Evolutionary conservation across 306 rosid genomes (phyloP).

Genomic region (Astragalus glycyphyllos): DNA sequence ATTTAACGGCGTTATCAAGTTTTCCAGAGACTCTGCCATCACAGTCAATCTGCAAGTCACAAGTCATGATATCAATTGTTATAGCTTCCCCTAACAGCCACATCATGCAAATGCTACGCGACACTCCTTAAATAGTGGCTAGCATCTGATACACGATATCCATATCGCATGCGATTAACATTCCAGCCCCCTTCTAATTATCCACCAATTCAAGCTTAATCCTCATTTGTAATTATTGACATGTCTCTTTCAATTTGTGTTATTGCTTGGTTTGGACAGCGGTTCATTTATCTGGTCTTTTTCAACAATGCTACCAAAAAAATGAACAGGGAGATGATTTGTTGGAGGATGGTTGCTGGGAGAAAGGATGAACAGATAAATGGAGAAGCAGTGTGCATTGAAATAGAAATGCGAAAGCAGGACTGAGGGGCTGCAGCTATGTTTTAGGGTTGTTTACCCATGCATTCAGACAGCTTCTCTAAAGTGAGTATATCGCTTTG

Average conservation of each 20-base stretch:
- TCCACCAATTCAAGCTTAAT: not conserved
- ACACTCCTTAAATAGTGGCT: not conserved
- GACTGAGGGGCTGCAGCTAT: not conserved
- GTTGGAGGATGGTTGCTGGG: conserved; percentile 3
- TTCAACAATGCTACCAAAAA: not conserved
- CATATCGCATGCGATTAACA: not conserved
- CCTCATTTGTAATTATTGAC: not conserved
- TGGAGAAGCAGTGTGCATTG: conserved; percentile 5
- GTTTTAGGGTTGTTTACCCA: not conserved
- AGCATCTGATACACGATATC: not conserved
- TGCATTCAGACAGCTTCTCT: too few species aligned
- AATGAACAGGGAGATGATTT: too few species aligned
- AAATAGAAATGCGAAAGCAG: conserved; percentile 7
- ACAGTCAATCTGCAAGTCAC: not conserved
- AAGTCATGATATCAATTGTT: not conserved
- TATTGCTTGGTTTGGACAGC: not conserved
- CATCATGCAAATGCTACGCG: not conserved
- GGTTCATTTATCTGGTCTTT: not conserved
- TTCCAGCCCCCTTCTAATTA: not conserved
- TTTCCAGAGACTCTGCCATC: not conserved
- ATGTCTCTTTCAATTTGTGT: conserved; percentile 5
- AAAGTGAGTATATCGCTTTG: too few species aligned
- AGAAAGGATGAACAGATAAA: not conserved
- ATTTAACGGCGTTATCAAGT: not conserved
- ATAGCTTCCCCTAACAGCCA: not conserved